These are phyloP conservation scores for Dalechampia spathulata DNA, from an alignment of 441 rosid species.

Conservation along the genomic window DNA sequence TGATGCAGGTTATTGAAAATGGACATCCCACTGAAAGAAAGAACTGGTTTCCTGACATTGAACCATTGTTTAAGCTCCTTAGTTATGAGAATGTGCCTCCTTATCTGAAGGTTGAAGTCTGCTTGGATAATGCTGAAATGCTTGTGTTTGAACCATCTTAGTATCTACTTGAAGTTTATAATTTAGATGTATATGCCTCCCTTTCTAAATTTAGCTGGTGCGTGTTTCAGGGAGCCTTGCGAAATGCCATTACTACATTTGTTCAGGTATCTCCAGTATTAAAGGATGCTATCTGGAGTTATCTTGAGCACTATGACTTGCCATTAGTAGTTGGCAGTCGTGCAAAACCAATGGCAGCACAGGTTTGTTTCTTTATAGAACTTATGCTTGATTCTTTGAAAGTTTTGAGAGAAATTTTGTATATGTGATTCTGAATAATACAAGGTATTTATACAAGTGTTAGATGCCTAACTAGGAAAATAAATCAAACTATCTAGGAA, in stretches of 20 bases:
- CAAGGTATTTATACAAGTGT: no score
- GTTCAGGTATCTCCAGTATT: constrained; percentile 61
- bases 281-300: constrained; percentile 81
- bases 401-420: no score
- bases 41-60: constrained; percentile 90
- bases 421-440: no score
- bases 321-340: constrained; percentile 80
- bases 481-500: no score
- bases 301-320: constrained; percentile 92
- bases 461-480: no score
- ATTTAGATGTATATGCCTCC: neutral
- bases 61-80: constrained; percentile 96
- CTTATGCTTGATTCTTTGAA: constrained; percentile 10
- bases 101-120: constrained; percentile 64
- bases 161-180: constrained; percentile 8
- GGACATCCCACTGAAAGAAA: constrained; percentile 81
- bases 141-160: constrained; percentile 11
- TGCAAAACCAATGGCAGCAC: constrained; percentile 51
- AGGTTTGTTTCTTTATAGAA: constrained; percentile 40
- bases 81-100: constrained; percentile 94
- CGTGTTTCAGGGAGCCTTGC: constrained; percentile 73
- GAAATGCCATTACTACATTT: constrained; percentile 76
- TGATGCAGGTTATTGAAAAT: constrained; percentile 67
- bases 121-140: constrained; percentile 15
- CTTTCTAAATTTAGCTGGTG: constrained; percentile 9